A percentile compares a stretch with the other conserved stretches of the same genome.
phyloP scores from a whole-genome alignment of 179 eudicot species.

The Pouteria campechiana region DNA sequence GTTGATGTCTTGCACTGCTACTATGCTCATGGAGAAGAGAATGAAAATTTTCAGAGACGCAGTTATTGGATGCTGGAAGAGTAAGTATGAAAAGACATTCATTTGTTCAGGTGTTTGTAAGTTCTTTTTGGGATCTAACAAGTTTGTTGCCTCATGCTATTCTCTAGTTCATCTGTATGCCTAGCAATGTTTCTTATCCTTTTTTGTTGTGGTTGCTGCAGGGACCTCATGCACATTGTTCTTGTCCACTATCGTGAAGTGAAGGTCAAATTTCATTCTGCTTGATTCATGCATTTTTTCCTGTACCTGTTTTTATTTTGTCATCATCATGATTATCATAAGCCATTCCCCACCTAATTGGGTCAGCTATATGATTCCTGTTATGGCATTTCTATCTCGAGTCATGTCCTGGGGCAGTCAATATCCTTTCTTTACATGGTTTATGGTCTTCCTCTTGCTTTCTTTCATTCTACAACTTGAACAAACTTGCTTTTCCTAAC shows the following conservation, averaged over 20 bases:
- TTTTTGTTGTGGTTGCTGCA: conserved; percentile 21
- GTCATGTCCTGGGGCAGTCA: too few relatives aligned
- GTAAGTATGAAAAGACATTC: conserved; percentile 21
- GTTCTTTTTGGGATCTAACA: neutral
- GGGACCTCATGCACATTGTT: conserved; percentile 62
- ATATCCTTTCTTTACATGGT: too few relatives aligned
- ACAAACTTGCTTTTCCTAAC: too few relatives aligned
- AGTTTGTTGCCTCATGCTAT: conserved; percentile 3
- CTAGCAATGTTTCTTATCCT: neutral
- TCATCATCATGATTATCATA: neutral
- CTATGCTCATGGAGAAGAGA: conserved; percentile 70
- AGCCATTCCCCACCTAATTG: too few relatives aligned
- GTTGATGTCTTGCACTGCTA: conserved; percentile 66
- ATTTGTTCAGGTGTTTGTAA: neutral
- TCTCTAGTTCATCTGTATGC: neutral
- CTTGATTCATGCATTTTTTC: neutral
- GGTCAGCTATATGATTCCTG: too few relatives aligned
- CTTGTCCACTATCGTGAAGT: conserved; percentile 81
- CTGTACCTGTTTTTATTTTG: neutral
- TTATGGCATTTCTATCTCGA: too few relatives aligned
- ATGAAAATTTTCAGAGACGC: conserved; percentile 60
- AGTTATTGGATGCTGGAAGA: conserved; percentile 77
- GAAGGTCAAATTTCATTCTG: conserved; percentile 34
- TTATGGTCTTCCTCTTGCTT: too few relatives aligned
- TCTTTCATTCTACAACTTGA: too few relatives aligned